Evolutionary conservation across 2,329 filamentous ascomycete genomes (phyloP).

Genomic region (Calonectria naviculata): DNA sequence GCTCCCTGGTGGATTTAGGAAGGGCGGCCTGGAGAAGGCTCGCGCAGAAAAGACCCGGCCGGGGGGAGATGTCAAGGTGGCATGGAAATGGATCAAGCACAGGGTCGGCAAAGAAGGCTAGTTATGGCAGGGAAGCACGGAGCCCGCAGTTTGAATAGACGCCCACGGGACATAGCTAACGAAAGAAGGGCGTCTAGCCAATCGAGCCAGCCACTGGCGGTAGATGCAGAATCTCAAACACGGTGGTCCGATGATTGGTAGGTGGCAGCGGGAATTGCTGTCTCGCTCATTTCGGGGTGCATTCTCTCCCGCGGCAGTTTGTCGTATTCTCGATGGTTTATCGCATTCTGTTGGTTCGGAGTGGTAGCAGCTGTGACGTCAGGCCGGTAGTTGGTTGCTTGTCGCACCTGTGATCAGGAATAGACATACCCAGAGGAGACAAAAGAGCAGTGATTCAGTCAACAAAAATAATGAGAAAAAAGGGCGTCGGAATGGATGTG

Average conservation of each 20-base stretch:
- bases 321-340: not conserved
- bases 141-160: not conserved
- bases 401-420: not conserved
- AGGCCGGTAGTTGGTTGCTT: not conserved
- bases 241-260: slow-evolving; percentile 3
- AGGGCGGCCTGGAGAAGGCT: slow-evolving; percentile 54
- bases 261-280: not conserved
- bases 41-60: slow-evolving; percentile 48
- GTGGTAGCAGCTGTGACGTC: not conserved
- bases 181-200: not conserved
- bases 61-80: slow-evolving; percentile 45
- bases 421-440: not conserved
- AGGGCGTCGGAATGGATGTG: not conserved
- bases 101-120: not conserved
- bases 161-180: not conserved
- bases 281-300: not conserved
- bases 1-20: slow-evolving; percentile 52
- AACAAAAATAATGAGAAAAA: not conserved
- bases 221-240: not conserved
- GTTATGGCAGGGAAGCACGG: not conserved
- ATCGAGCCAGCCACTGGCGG: not conserved
- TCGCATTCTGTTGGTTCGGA: not conserved
- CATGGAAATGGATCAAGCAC: slow-evolving; percentile 27
- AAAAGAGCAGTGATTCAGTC: not conserved
- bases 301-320: not conserved